Base-by-base conservation (phyloP, 208 protist genomes). In the Acanthamoeba royreba region DNA sequence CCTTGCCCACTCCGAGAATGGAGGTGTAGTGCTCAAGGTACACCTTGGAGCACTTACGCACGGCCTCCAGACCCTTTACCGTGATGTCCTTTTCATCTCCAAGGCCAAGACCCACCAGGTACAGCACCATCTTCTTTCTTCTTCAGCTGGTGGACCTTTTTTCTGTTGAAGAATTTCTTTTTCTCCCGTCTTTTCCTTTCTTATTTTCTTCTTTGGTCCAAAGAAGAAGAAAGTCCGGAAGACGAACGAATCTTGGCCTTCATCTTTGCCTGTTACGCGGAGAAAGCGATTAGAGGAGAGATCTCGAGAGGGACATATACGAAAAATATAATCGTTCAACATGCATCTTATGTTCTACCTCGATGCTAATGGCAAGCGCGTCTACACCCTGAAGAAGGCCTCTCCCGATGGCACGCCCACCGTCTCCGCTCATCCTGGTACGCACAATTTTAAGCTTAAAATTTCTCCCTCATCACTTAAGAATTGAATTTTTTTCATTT, bases 1-100 rank as follows among this genome's bases (percentile, higher is more conserved):
- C 93, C 38, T 98, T 98, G 92, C 96, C 97, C 35, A 97, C 97
- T 9, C 98, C 97, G 28, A 99, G 96, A 49, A 99, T 99, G 3
- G 99, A 99, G 9, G 99, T 99, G 97, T 99, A 99, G 9, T 97
- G 96, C 95, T 99, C 99, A 35, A 99, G 97, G 93, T 98, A 99
- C 1, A 99, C 98, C 74, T 97, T 95, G 66, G 97, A 96, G 49
- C 98, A 99, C 35, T 94, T 93, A 66, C 98, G 96, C 1, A 99
- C 98, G 2, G 97, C 97, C 87, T 99, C 97, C 25, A 99, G 97
- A 19, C 99, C 99, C 72, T 98, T 97, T 8, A 99, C 83, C 7
- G 99, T 99, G 94, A 99, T 99, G 95, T 99, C 99, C 40, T 98
- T 98, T 45, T 98, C 98, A 97, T 99, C 98, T 11, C 98, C 98